Evolutionary conservation across 352 stramenopile species (phyloP).

Genomic region (Phytophthora cryptogea): DNA sequence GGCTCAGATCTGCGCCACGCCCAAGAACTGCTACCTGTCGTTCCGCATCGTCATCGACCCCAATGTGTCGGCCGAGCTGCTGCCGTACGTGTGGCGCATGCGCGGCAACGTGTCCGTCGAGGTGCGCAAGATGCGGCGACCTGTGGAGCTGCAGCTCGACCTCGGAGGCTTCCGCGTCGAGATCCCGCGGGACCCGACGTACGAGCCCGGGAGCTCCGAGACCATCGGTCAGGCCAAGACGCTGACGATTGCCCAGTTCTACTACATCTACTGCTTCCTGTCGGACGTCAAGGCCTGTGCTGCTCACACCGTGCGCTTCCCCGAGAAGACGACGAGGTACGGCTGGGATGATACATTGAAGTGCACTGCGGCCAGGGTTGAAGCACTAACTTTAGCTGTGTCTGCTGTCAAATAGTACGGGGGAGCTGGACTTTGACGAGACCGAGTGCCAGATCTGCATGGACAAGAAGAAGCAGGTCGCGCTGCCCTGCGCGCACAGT

Average conservation of each 20-base stretch:
- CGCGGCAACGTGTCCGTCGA: constrained; percentile 72
- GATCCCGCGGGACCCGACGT: constrained; percentile 25
- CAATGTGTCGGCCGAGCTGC: constrained; percentile 57
- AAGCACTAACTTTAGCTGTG: constrained; percentile 26
- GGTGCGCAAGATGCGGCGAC: constrained; percentile 72
- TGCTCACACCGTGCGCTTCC: constrained; percentile 62
- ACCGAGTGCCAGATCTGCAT: constrained; percentile 87
- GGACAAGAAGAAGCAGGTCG: constrained; percentile 85
- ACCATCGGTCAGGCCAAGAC: constrained; percentile 71
- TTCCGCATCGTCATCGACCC: constrained; percentile 79
- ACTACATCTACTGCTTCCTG: constrained; percentile 85
- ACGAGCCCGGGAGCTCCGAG: constrained; percentile 26
- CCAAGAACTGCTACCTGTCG: constrained; percentile 75
- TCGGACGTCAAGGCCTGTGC: constrained; percentile 73
- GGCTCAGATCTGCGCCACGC: constrained; percentile 70
- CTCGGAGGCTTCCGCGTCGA: constrained; percentile 33
- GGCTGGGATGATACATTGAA: constrained; percentile 8
- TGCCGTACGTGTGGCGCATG: constrained; percentile 78
- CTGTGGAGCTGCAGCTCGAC: constrained; percentile 38
- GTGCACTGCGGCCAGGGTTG: constrained; percentile 16
- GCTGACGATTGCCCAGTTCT: constrained; percentile 75
- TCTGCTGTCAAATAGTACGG: constrained; percentile 20
- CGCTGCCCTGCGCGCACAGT: constrained; percentile 72
- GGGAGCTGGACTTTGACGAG: constrained; percentile 66
- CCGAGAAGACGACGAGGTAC: constrained; percentile 42